A percentile compares a stretch with the other conserved stretches of the same genome.
Evolutionary conservation across 2,329 filamentous ascomycete species (phyloP).

Genomic region (Curvularia spicifera): DNA sequence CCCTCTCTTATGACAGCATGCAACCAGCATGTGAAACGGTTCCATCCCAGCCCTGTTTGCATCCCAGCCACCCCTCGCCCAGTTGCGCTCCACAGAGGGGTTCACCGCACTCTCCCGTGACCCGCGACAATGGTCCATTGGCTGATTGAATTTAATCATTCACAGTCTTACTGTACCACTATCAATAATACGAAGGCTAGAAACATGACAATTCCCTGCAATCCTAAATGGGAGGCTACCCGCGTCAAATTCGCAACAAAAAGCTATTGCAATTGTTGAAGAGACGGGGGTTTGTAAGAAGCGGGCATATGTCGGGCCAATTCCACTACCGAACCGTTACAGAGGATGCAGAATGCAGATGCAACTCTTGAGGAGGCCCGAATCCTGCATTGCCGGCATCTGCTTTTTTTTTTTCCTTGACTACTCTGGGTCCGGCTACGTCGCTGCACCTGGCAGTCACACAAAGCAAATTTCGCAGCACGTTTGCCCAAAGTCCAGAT

Average conservation of each 20-base stretch:
- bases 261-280: neutral
- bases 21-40: slow-evolving; percentile 14
- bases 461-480: slow-evolving; percentile 2
- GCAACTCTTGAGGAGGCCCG: slow-evolving; percentile 1
- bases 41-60: slow-evolving; percentile 6
- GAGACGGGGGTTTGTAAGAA: neutral
- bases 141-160: neutral
- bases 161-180: neutral
- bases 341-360: slow-evolving; percentile 7
- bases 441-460: neutral
- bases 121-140: neutral
- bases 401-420: neutral
- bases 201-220: neutral
- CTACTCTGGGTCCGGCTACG: neutral
- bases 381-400: neutral
- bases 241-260: neutral
- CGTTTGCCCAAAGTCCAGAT: neutral
- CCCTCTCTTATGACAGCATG: slow-evolving; percentile 2
- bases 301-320: slow-evolving; percentile 7
- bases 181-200: neutral
- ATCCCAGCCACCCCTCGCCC: slow-evolving; percentile 3
- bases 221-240: neutral
- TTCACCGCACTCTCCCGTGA: neutral
- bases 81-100: slow-evolving; percentile 2
- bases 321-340: slow-evolving; percentile 6